Base-by-base conservation (phyloP, 257 asterid species). In the Asclepias syriaca region DNA sequence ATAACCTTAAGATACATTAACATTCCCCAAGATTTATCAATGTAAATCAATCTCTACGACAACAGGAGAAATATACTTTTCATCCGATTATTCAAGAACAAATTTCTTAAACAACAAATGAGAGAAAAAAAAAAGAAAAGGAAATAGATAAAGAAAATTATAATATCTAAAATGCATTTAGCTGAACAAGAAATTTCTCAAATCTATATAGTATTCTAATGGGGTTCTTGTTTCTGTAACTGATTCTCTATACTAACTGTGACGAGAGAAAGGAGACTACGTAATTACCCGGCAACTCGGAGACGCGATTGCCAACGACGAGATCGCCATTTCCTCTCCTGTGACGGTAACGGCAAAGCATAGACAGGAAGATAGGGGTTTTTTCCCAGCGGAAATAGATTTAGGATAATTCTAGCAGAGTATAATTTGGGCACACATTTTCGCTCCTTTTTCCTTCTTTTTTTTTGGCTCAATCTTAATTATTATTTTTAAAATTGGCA, bases 231-330 rank as follows among this genome's bases (percentile, higher is more conserved):
- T 22, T 57, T 56, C 27, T 11, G 12, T 27, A 6, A 32, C 12
- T 3, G 3, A 13, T 27, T 15, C 16, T 1, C 12, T 5, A 60
- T 6, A 15, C 1, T 5, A 32, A 7, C 24, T 15, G 46, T 15
- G 48, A 61, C 67, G 14, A 27, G 13, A 12, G 27, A 4, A 64
- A 37, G 2, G 22, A 37, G 43, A 37, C n/a, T 13, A 37, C 29
- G 29, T 18, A 64, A 18, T 4, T 78, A 78, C 82, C 82, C 14
- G 68, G 43, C 19, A 16, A 46, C 65, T 14, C 24, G 77, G 63
- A 46, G 70, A 66, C 15, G 64, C 15, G 76, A 65, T 61, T 9
- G 81, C 66, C 32, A 58, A 65, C 75, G 82, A 65, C 69, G 78
- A 55, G n/a, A 57, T 22, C 55, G 73, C 82, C 82, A 78, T 78